These are phyloP conservation scores for Quercus robur DNA, from an alignment of 306 rosid genomes.

Conservation along the genomic window DNA sequence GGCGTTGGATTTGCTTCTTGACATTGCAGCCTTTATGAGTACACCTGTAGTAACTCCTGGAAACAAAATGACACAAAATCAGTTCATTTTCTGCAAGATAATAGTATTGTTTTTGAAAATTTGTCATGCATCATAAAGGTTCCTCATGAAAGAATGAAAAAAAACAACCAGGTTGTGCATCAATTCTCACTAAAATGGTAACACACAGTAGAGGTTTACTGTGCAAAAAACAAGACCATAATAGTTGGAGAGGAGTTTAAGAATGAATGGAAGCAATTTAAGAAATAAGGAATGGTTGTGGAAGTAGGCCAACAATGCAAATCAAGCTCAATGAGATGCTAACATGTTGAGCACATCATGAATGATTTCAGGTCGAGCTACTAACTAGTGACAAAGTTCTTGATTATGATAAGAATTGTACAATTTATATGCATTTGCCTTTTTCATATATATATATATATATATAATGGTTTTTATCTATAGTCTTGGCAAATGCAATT, in stretches of 20 bases:
- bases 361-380: neutral
- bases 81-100: neutral
- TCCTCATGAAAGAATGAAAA: too few relatives aligned
- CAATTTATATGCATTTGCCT: too few relatives aligned
- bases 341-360: neutral
- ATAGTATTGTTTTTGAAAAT: too few relatives aligned
- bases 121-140: neutral
- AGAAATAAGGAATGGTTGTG: neutral
- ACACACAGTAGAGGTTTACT: too few relatives aligned
- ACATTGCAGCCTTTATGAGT: conserved; percentile 61
- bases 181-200: too few relatives aligned
- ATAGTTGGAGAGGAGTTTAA: neutral
- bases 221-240: neutral
- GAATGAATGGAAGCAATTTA: neutral
- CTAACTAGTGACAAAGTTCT: neutral
- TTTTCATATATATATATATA: neutral
- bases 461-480: neutral
- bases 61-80: neutral
- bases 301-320: neutral
- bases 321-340: neutral
- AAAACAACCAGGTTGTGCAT: too few relatives aligned
- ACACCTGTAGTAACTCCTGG: conserved; percentile 72
- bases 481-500: neutral
- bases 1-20: conserved; percentile 64
- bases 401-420: too few relatives aligned